phyloP scores from a whole-genome alignment of 2,329 filamentous ascomycete species.

The Nectriaceae sp. region DNA sequence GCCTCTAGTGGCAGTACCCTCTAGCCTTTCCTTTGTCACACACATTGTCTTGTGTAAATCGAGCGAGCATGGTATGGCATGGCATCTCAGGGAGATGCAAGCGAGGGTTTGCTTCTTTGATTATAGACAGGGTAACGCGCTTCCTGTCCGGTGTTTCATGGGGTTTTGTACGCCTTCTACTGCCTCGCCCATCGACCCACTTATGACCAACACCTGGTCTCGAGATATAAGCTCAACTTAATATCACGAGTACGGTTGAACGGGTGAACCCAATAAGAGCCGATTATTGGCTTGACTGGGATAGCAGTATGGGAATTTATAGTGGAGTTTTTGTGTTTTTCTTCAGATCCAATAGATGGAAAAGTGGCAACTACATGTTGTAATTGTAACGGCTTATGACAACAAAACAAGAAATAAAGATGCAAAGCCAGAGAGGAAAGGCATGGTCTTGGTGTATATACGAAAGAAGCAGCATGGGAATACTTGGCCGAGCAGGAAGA shows the following conservation, averaged over 20 bases:
- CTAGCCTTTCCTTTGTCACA: constrained; percentile 29
- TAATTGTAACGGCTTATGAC: constrained; percentile 38
- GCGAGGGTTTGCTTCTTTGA: too few species aligned
- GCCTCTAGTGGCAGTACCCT: constrained; percentile 13
- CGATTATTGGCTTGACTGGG: constrained; percentile 2
- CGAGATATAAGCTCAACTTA: too few species aligned
- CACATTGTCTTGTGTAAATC: constrained; percentile 31
- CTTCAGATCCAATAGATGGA: constrained; percentile 32
- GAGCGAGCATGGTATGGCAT: constrained; percentile 40
- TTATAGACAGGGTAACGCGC: constrained; percentile 23
- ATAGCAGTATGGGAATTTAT: constrained; percentile 11
- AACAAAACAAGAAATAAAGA: constrained; percentile 19
- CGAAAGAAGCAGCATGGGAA: constrained; percentile 13
- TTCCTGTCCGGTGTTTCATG: constrained; percentile 32
- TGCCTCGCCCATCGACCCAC: constrained; percentile 6
- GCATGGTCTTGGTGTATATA: constrained; percentile 23
- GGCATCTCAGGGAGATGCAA: constrained; percentile 33
- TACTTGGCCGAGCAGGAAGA: neutral
- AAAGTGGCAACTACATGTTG: constrained; percentile 33
- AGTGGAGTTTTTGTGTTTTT: constrained; percentile 21
- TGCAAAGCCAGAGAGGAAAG: constrained; percentile 13
- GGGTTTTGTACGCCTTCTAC: constrained; percentile 14
- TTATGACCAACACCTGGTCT: too few species aligned
- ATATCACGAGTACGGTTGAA: too few species aligned
- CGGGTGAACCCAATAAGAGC: too few species aligned